Percentiles rank a stretch among this genome's conserved stretches.
phyloP scores from a whole-genome alignment of 2,329 filamentous ascomycete genomes.

The Daldinia eschscholtzii region DNA sequence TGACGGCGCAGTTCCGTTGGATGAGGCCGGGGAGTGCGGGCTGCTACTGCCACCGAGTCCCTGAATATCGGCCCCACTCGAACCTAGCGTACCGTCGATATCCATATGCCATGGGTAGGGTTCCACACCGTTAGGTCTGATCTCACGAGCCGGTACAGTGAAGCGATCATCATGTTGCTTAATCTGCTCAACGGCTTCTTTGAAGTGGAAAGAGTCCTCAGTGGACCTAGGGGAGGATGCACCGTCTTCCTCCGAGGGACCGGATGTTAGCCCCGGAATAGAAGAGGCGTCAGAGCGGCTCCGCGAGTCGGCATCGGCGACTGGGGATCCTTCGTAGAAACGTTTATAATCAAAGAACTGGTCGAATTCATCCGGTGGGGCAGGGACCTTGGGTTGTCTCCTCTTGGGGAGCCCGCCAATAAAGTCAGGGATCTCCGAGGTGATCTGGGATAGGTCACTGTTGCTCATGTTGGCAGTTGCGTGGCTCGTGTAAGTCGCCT shows the following conservation, averaged over 20 bases:
- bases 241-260: constrained; percentile 52
- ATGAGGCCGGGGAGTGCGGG: constrained; percentile 45
- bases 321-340: constrained; percentile 47
- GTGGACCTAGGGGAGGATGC: constrained; percentile 49
- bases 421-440: constrained; percentile 49
- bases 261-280: constrained; percentile 52
- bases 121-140: constrained; percentile 49
- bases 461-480: constrained; percentile 50
- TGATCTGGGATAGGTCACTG: constrained; percentile 50
- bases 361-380: constrained; percentile 45
- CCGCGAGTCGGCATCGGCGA: constrained; percentile 49
- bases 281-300: constrained; percentile 51
- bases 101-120: constrained; percentile 50
- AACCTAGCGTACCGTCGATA: constrained; percentile 43
- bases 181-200: constrained; percentile 48
- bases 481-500: constrained; percentile 53
- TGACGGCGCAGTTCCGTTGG: constrained; percentile 33
- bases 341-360: constrained; percentile 50
- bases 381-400: constrained; percentile 25
- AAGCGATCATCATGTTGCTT: constrained; percentile 53
- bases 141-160: constrained; percentile 50
- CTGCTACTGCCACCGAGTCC: constrained; percentile 40
- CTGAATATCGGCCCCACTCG: constrained; percentile 39
- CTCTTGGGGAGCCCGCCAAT: constrained; percentile 49
- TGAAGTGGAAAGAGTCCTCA: constrained; percentile 47